Evolutionary conservation across 257 asterid species (phyloP).

Genomic region (Linderniella brevidens): DNA sequence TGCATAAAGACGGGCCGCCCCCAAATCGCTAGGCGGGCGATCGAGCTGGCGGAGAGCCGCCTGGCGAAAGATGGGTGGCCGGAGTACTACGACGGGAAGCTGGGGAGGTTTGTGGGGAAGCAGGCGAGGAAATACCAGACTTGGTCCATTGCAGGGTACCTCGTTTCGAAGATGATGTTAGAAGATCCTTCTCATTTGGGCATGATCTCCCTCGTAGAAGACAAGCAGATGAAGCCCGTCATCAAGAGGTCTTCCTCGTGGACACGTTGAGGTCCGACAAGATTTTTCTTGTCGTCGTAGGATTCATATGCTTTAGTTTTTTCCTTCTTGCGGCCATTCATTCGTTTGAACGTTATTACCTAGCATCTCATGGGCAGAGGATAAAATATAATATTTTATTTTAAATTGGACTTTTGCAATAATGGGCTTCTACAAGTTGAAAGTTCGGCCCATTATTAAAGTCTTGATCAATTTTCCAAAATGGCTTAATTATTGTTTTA

Average conservation of each 20-base stretch:
- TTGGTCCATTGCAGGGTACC: conserved; percentile 76
- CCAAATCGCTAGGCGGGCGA: conserved; percentile 65
- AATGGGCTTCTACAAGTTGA: too few species aligned
- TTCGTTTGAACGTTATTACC: too few species aligned
- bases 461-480: too few species aligned
- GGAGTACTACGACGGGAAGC: conserved; percentile 64
- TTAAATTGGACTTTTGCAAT: too few species aligned
- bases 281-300: too few species aligned
- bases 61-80: conserved; percentile 71
- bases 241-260: conserved; percentile 65
- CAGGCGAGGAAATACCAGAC: conserved; percentile 72
- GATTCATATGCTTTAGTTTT: too few species aligned
- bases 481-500: too few species aligned
- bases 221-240: conserved; percentile 67
- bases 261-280: conserved; percentile 59
- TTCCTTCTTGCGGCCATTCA: too few species aligned
- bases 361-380: too few species aligned
- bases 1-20: conserved; percentile 77
- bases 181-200: conserved; percentile 88
- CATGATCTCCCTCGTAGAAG: conserved; percentile 72
- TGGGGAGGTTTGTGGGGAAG: conserved; percentile 55
- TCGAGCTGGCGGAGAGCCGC: conserved; percentile 77
- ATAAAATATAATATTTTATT: too few species aligned
- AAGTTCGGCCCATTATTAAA: too few species aligned
- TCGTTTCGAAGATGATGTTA: conserved; percentile 62